Base-by-base conservation (phyloP, 352 stramenopile genomes). In the Globisporangium irregulare region DNA sequence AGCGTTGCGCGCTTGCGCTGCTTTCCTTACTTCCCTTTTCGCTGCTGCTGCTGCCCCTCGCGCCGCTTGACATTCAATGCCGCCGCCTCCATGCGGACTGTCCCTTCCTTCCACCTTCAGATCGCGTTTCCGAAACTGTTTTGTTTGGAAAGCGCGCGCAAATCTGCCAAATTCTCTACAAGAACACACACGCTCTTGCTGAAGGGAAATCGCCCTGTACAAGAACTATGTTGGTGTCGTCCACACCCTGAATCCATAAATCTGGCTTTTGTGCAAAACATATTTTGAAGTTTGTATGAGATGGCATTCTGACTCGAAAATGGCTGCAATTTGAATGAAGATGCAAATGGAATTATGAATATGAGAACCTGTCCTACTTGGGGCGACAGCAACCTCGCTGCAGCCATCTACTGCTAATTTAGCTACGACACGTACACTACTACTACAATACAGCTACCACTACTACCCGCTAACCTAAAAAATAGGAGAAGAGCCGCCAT, bases 331-430 rank as follows among this genome's bases (percentile, higher is more conserved):
- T 43, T 46, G 43, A 4, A 50, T 62, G 34, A 56, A 68, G 27
- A 32, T 24, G 34, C 6, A 56, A 62, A 46, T 41, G 22, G 22
- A 38, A 68, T 67, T 41, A 55, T 38, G 58, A 58, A 56, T 20
- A 55, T 46, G 50, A 57, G 38, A n/a, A 56, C 68, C 15, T 51
- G 43, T 29, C 55, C 56, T 70, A 53, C 56, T 71, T 59, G 24
- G 51, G 43, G 27, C 29, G 66, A 63, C 59, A 43, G 62, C 63
- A 62, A 70, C 57, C 12, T 27, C n/a, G 60, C 69, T 67, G 66
- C 70, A 73, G 69, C 43, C 48, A 48, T 46, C 58, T 66, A 71
- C 59, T 68, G 64, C 71, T 73, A 74, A 64, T 29, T 71, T 75
- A 62, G 59, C 58, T 71, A 73, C 22, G 63, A 68, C 46, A 63